Evolutionary conservation across 2,329 filamentous ascomycete species (phyloP).

Genomic region (Elsinoe fawcettii): DNA sequence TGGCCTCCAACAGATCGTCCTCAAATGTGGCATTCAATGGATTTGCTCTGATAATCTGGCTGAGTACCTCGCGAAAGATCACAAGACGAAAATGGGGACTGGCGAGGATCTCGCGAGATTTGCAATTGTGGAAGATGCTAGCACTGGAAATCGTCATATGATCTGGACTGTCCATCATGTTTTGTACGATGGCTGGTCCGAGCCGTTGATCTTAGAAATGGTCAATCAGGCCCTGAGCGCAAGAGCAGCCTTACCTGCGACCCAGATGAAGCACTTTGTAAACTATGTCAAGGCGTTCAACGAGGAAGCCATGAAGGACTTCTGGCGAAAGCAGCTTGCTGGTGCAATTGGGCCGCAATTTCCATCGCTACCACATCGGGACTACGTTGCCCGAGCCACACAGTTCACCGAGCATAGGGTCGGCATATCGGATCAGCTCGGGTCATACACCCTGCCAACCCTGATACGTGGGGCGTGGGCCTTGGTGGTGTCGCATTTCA

Average conservation of each 20-base stretch:
- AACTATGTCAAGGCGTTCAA: slow-evolving; percentile 26
- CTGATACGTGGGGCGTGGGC: slow-evolving; percentile 27
- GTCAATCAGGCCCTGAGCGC: slow-evolving; percentile 19
- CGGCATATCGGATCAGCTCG: slow-evolving; percentile 7
- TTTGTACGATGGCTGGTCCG: slow-evolving; percentile 35
- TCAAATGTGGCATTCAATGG: slow-evolving; percentile 29
- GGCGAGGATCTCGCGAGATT: slow-evolving; percentile 34
- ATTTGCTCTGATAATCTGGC: slow-evolving; percentile 24
- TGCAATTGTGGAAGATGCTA: slow-evolving; percentile 26
- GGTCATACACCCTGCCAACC: slow-evolving; percentile 26
- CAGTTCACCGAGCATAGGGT: slow-evolving; percentile 23
- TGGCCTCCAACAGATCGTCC: slow-evolving; percentile 18
- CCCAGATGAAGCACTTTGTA: slow-evolving; percentile 28
- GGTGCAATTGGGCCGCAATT: slow-evolving; percentile 29
- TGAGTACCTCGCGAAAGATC: slow-evolving; percentile 31
- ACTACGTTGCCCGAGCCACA: slow-evolving; percentile 22
- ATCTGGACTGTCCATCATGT: slow-evolving; percentile 34
- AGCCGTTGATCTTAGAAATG: slow-evolving; percentile 29
- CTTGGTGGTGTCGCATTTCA: slow-evolving; percentile 25
- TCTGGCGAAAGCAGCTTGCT: slow-evolving; percentile 30
- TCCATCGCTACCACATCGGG: slow-evolving; percentile 26
- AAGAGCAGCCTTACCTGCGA: neutral
- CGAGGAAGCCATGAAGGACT: slow-evolving; percentile 23
- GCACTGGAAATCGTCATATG: slow-evolving; percentile 20
- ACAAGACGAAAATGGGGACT: slow-evolving; percentile 32